Evolutionary conservation across 768 basidiomycete genomes (phyloP), one percentile per base, ranked within the genome.

Genomic region (Pleurotus sapidus): DNA sequence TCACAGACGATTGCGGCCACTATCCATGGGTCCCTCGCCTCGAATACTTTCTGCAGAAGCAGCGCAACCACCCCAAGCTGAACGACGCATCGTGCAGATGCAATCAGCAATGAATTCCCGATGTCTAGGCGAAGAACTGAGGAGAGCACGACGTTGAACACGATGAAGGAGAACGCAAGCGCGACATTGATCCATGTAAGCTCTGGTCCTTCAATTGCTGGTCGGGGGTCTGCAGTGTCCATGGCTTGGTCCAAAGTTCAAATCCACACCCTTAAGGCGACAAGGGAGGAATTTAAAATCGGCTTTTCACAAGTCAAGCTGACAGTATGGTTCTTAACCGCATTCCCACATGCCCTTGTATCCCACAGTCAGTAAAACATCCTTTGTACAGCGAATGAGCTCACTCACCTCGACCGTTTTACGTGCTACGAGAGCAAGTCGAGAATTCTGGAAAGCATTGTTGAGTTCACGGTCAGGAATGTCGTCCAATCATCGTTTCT

Each of bases 1-100:
- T 68, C 68, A 91, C 89, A 76, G 9, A 84, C 84, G 53, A 95
- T 91, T 1, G 81, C 84, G 1, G 80, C 83, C 0, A 95, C 90
- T 7, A 80, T 84, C 84, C 84, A 91, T 1, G 86, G 79, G 61
- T 87, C 86, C 38, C 90, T 76, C 1, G 88, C 82, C 60, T 86
- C 84, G 64, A 95, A 94, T 3, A 95, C 88, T 23, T 78, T 78
- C 59, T 88, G 83, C 23, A 94, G 68, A 4, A 93, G 64, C 18
- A 84, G 70, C 0, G 86, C 89, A 59, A 95, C 87, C 9, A 92
- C 70, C 14, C 84, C 83, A 17, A 95, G 82, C 72, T 95, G 93
- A 8, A 87, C 71, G 17, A 91, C 74, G 67, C 93, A 95, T 68
- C 93, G 75, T 40, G 85, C 57, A 0, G 91, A 86, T 0, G 91